Conservation (phyloP, 2,329 filamentous ascomycete species). For the Fusarium sp. region DNA sequence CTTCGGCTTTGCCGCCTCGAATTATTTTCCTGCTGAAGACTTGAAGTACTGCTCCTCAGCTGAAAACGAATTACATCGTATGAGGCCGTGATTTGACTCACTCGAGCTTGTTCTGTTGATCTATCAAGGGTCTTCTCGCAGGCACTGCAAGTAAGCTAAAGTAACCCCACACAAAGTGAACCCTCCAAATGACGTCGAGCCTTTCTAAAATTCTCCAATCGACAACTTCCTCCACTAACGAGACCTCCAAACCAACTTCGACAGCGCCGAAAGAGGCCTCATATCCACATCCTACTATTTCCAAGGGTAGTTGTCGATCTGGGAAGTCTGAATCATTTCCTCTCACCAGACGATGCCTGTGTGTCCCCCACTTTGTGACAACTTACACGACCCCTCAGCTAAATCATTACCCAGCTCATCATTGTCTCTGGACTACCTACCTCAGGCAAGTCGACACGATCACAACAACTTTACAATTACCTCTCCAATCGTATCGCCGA, state of each 20-base stretch:
- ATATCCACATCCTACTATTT: neutral
- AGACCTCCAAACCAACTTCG: neutral
- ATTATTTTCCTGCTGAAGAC: neutral
- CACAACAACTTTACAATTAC: constrained; percentile 72
- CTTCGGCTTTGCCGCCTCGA: neutral
- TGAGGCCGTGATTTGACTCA: neutral
- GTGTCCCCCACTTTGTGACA: constrained; percentile 4
- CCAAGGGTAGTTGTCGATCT: neutral
- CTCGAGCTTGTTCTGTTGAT: neutral
- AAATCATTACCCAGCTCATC: constrained; percentile 63
- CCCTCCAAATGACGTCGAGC: constrained; percentile 29
- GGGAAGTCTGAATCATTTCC: neutral
- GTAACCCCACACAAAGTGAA: constrained; percentile 8
- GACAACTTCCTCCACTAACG: constrained; percentile 8
- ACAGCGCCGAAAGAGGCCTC: neutral
- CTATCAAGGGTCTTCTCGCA: constrained; percentile 5
- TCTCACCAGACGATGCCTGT: constrained; percentile 38
- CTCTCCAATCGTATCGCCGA: constrained; percentile 67
- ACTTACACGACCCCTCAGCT: constrained; percentile 17
- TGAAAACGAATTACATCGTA: neutral
- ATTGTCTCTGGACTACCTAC: constrained; percentile 74
- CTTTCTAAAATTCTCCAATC: constrained; percentile 23
- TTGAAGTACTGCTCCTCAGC: neutral
- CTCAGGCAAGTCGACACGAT: constrained; percentile 75
- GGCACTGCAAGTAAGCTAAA: neutral